phyloP scores from a whole-genome alignment of 2,329 filamentous ascomycete species.

The Neurospora crassa region DNA sequence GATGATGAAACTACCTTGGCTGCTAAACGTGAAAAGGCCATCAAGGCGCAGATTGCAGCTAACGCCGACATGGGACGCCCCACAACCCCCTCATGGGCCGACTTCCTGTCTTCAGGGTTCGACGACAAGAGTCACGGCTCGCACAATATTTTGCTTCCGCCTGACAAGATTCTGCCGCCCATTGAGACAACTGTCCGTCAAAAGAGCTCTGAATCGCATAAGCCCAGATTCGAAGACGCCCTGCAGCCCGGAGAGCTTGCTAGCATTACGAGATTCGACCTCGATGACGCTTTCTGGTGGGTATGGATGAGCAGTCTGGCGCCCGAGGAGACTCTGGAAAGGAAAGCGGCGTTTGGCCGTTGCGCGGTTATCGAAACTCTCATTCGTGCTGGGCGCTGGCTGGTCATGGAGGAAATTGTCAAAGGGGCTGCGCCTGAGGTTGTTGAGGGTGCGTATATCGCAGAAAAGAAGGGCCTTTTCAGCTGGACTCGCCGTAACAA shows the following conservation, averaged over 20 bases:
- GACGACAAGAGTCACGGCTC: slow-evolving; percentile 59
- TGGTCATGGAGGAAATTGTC: slow-evolving; percentile 93
- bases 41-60: slow-evolving; percentile 54
- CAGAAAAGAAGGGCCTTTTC: slow-evolving; percentile 92
- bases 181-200: slow-evolving; percentile 65
- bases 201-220: slow-evolving; percentile 79
- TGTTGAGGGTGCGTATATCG: slow-evolving; percentile 78
- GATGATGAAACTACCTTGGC: slow-evolving; percentile 44
- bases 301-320: slow-evolving; percentile 98
- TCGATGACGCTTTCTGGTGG: slow-evolving; percentile 99
- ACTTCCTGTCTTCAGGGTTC: slow-evolving; percentile 92
- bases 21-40: slow-evolving; percentile 26
- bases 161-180: slow-evolving; percentile 82
- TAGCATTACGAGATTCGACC: slow-evolving; percentile 74
- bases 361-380: slow-evolving; percentile 87
- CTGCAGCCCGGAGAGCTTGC: slow-evolving; percentile 90
- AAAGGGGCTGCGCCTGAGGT: slow-evolving; percentile 84
- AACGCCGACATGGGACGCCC: slow-evolving; percentile 64
- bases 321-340: slow-evolving; percentile 71
- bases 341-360: slow-evolving; percentile 88
- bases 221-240: slow-evolving; percentile 59
- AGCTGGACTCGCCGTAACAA: slow-evolving; percentile 69
- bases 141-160: slow-evolving; percentile 69
- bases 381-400: slow-evolving; percentile 74
- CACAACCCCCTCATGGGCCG: slow-evolving; percentile 95